A percentile compares a stretch with the other conserved stretches of the same genome.
These are phyloP conservation scores for Pestalotiopsis sp. DNA, from an alignment of 2,329 filamentous ascomycete genomes.

Conservation along the genomic window DNA sequence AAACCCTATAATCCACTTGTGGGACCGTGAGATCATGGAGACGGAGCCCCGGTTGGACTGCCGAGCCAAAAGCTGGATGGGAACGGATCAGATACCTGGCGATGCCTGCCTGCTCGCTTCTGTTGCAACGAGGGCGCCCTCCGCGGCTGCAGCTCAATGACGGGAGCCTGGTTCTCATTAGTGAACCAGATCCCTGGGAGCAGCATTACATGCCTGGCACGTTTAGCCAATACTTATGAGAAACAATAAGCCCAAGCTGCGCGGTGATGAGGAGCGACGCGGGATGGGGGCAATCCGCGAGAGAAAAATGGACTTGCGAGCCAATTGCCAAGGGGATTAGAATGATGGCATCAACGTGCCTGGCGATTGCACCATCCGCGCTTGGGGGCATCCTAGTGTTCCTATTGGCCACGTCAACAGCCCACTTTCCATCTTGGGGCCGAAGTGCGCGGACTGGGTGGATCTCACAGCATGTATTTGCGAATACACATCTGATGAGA, in stretches of 20 bases:
- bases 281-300: not conserved
- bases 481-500: too few species aligned
- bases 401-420: slow-evolving; percentile 8
- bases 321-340: slow-evolving; percentile 9
- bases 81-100: not conserved
- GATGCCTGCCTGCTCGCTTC: too few species aligned
- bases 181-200: slow-evolving; percentile 4
- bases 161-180: too few species aligned
- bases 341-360: slow-evolving; percentile 12
- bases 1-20: not conserved
- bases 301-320: not conserved
- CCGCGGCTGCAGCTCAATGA: not conserved
- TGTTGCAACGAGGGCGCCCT: not conserved
- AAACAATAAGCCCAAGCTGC: not conserved
- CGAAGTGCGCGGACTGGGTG: slow-evolving; percentile 8
- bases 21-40: slow-evolving; percentile 4
- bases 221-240: not conserved
- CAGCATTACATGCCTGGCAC: not conserved
- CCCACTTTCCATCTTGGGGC: slow-evolving; percentile 12
- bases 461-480: not conserved
- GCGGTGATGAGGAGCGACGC: not conserved
- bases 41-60: not conserved
- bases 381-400: not conserved
- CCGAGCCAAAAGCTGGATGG: not conserved
- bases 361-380: slow-evolving; percentile 13